Base-by-base conservation (phyloP, 2,329 filamentous ascomycete genomes). In the Ceratocystiopsis sp. region DNA sequence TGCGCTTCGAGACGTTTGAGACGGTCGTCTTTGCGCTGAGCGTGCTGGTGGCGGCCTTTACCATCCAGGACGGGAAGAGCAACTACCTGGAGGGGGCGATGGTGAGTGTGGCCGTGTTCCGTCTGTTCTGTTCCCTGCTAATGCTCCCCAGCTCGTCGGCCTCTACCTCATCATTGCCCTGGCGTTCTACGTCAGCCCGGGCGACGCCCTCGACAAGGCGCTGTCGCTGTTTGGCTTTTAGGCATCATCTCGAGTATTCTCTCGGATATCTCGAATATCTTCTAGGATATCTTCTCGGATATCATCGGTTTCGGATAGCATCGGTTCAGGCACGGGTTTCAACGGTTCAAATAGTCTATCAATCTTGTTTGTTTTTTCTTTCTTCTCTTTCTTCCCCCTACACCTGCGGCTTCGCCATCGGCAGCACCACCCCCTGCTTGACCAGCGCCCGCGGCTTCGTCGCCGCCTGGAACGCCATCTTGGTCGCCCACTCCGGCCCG, bases 401-500 rank as follows among this genome's bases (percentile, higher is more conserved):
- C 34, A 49, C 1, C 42, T 57, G 66, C 16, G 89, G 89, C 64
- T 82, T 87, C 45, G 80, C 76, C 73, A 98, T 84, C 36, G 91
- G 83, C 54, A 76, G 73, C 60, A 98, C 86, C 51, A 93, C 71
- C 39, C 91, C 91, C 63, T 87, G 84, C 68, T 93, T 95, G 59
- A 94, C 67, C 59, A 96, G 68, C 51, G 96, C 73, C 53, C 85
- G 76, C 46, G 91, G 91, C 71, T 89, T 93, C 46, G 83, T 93
- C 48, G 75, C 75, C 53, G 81, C 76, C 67, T 96, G 87, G 71
- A 91, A 91, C 14, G 82, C 85, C 65, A 85, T 78, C 72, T 94
- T 95, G n/a, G 89, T 96, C 52, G 79, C 78, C 87, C 89, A 98
- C 61, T 98, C 89, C 15, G 82, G 84, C 1, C 91, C 91, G 47